These are phyloP conservation scores for Cornus kousa DNA, from an alignment of 148 eudicot genomes.

Conservation along the genomic window DNA sequence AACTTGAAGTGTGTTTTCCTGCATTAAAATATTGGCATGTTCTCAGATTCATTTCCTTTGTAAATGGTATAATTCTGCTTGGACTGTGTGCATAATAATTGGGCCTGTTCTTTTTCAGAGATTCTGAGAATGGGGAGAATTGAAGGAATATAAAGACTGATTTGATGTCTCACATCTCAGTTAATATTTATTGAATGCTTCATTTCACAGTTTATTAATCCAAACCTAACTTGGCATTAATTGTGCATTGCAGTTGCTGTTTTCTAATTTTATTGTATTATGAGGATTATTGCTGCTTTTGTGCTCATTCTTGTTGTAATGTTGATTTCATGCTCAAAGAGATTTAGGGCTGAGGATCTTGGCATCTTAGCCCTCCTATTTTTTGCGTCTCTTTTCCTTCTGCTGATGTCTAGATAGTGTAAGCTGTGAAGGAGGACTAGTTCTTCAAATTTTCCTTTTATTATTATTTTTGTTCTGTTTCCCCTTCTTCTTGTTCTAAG, in stretches of 20 bases:
- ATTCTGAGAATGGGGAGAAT: not conserved
- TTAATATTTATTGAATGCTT: not conserved
- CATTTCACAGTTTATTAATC: not conserved
- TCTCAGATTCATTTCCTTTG: not conserved
- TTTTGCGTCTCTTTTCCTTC: too few species aligned
- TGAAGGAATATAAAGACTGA: not conserved
- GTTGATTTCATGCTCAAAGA: too few species aligned
- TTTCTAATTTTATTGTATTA: too few species aligned
- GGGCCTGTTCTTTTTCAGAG: not conserved
- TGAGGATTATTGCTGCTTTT: not conserved
- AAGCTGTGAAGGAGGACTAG: too few species aligned
- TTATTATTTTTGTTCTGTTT: too few species aligned
- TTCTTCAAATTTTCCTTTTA: too few species aligned
- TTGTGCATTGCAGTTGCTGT: too few species aligned
- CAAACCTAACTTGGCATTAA: not conserved
- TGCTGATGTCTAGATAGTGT: too few species aligned
- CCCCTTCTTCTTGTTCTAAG: too few species aligned
- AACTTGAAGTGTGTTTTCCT: not conserved
- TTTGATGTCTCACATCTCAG: not conserved
- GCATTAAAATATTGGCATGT: not conserved
- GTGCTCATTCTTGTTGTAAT: not conserved
- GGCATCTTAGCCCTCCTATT: too few species aligned
- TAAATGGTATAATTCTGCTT: not conserved
- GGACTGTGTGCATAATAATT: not conserved
- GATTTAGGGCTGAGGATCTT: too few species aligned